phyloP scores from a whole-genome alignment of 768 basidiomycete species.

The Russula olivacea region DNA sequence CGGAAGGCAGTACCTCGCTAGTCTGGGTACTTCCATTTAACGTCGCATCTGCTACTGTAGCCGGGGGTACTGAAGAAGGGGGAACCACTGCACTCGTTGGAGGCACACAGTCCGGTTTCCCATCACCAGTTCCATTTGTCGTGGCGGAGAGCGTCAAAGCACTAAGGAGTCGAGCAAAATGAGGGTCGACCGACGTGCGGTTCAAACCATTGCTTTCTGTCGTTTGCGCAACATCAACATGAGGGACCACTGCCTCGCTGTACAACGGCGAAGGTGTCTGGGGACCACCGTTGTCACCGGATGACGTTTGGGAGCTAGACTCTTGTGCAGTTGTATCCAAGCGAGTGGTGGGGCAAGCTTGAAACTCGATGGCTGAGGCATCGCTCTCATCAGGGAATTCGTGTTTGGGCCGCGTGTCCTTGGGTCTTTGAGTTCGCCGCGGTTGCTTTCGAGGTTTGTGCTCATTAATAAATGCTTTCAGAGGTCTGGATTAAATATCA shows the following conservation, averaged over 20 bases:
- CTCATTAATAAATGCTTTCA: slow-evolving; percentile 65
- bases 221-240: slow-evolving; percentile 31
- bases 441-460: slow-evolving; percentile 48
- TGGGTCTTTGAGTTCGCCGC: slow-evolving; percentile 36
- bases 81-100: background rate
- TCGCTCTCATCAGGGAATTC: slow-evolving; percentile 30
- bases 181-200: slow-evolving; percentile 50
- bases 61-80: background rate
- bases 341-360: slow-evolving; percentile 30
- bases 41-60: background rate
- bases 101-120: background rate
- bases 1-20: slow-evolving; percentile 1
- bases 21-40: background rate
- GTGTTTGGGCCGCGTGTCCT: slow-evolving; percentile 15
- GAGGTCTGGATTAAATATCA: slow-evolving; percentile 35
- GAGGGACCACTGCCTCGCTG: slow-evolving; percentile 37
- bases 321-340: slow-evolving; percentile 41
- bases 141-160: slow-evolving; percentile 53
- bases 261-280: slow-evolving; percentile 61
- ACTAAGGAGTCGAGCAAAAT: slow-evolving; percentile 62
- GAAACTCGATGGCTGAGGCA: slow-evolving; percentile 25
- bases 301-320: slow-evolving; percentile 63
- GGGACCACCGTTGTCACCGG: slow-evolving; percentile 52
- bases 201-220: slow-evolving; percentile 30
- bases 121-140: slow-evolving; percentile 1